These are phyloP conservation scores for Phaeotremella skinneri DNA, from an alignment of 768 basidiomycete genomes.

Conservation along the genomic window DNA sequence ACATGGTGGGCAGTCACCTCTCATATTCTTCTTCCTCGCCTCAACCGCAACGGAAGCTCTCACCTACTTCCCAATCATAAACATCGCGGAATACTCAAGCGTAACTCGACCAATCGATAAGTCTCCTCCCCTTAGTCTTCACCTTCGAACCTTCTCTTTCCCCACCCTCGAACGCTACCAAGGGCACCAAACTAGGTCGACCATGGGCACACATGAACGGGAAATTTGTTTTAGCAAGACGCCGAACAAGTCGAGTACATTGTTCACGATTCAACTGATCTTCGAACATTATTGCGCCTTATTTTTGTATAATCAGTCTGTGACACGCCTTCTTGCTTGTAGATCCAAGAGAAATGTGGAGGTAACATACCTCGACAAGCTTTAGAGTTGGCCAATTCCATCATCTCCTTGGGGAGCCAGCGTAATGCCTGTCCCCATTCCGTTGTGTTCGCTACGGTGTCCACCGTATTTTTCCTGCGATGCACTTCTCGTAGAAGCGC, in stretches of 20 bases:
- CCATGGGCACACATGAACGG: slow-evolving; percentile 98
- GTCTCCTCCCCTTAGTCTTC: not conserved
- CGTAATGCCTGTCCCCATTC: slow-evolving; percentile 67
- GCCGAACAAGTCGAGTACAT: slow-evolving; percentile 65
- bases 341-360: slow-evolving; percentile 13
- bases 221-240: slow-evolving; percentile 69
- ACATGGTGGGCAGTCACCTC: too few species aligned
- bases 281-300: slow-evolving; percentile 99
- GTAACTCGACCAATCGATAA: slow-evolving; percentile 10
- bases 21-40: too few species aligned
- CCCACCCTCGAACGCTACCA: slow-evolving; percentile 29
- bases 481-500: slow-evolving; percentile 18
- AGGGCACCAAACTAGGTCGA: slow-evolving; percentile 62
- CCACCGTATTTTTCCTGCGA: not conserved
- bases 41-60: too few species aligned
- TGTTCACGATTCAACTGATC: slow-evolving; percentile 69
- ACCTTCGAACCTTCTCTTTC: not conserved
- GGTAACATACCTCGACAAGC: slow-evolving; percentile 78
- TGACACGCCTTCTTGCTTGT: not conserved
- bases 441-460: not conserved
- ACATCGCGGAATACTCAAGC: too few species aligned
- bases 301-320: slow-evolving; percentile 15
- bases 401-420: slow-evolving; percentile 75
- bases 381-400: slow-evolving; percentile 87
- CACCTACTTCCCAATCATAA: too few species aligned